phyloP scores from a whole-genome alignment of 352 stramenopile genomes.

The Phytopythium vexans region DNA sequence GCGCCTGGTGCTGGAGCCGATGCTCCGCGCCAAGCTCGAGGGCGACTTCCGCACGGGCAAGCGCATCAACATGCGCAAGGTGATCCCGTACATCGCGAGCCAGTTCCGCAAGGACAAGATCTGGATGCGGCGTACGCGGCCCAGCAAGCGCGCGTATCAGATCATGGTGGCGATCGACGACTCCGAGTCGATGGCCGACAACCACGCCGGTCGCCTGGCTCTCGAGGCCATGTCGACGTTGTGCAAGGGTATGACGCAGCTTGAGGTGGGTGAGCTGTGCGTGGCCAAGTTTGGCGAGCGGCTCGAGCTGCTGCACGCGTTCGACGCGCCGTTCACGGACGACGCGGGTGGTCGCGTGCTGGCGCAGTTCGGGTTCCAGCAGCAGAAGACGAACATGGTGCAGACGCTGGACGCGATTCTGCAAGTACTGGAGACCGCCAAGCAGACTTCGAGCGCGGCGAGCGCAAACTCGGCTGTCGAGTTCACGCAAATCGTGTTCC shows the following conservation, averaged over 20 bases:
- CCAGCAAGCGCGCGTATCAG: constrained; percentile 98
- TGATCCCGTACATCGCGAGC: constrained; percentile 99
- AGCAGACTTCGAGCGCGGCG: constrained; percentile 40
- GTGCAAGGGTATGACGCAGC: constrained; percentile 96
- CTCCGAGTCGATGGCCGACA: constrained; percentile 99
- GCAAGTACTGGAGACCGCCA: constrained; percentile 85
- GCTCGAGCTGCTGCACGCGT: constrained; percentile 96
- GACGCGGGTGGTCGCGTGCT: constrained; percentile 94
- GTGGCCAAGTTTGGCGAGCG: constrained; percentile 95
- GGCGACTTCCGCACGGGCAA: constrained; percentile 99
- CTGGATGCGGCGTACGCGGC: constrained; percentile 98
- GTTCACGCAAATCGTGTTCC: constrained; percentile 97
- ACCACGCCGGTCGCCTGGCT: constrained; percentile 93
- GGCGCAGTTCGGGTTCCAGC: constrained; percentile 95
- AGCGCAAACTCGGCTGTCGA: constrained; percentile 50
- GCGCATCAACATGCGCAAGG: constrained; percentile 99
- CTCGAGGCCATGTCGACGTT: constrained; percentile 96
- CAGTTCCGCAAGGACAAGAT: constrained; percentile 99
- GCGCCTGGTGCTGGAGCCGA: constrained; percentile 97
- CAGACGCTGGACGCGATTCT: constrained; percentile 93
- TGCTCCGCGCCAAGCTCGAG: constrained; percentile 96
- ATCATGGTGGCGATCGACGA: constrained; percentile 99
- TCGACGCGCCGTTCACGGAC: constrained; percentile 96
- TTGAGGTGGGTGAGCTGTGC: constrained; percentile 95
- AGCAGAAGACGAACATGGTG: constrained; percentile 96